Conservation (phyloP, 768 basidiomycete genomes). For the Hortiboletus campestris region DNA sequence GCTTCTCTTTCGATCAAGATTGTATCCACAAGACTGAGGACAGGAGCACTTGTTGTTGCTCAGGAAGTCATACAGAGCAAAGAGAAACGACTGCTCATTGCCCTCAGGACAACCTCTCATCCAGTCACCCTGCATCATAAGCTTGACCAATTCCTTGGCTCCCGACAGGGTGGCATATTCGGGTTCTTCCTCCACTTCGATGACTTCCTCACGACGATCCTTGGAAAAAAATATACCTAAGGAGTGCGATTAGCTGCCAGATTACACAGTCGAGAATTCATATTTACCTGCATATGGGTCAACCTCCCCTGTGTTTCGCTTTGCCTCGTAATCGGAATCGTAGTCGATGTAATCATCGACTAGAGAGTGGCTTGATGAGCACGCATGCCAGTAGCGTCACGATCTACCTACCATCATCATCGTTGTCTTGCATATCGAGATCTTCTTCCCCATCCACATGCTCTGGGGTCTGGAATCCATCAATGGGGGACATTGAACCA, state of each 20-base stretch:
- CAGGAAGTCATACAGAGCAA: slow-evolving; percentile 77
- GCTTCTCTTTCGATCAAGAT: slow-evolving; percentile 57
- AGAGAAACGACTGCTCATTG: slow-evolving; percentile 85
- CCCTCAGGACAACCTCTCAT: slow-evolving; percentile 98
- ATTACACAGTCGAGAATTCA: background rate
- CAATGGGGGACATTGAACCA: background rate
- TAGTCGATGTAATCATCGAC: slow-evolving; percentile 72
- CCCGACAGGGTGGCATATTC: slow-evolving; percentile 47
- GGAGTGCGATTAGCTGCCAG: slow-evolving; percentile 4
- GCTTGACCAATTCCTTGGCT: slow-evolving; percentile 47
- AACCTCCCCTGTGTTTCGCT: slow-evolving; percentile 50
- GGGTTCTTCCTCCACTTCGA: slow-evolving; percentile 84
- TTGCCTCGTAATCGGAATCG: slow-evolving; percentile 72
- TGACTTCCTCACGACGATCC: slow-evolving; percentile 86
- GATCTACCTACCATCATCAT: slow-evolving; percentile 46
- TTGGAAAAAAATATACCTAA: slow-evolving; percentile 93
- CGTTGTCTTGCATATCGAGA: slow-evolving; percentile 45
- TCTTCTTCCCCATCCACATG: slow-evolving; percentile 52
- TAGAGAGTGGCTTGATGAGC: slow-evolving; percentile 19
- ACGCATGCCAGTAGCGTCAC: background rate
- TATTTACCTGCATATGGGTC: slow-evolving; percentile 85
- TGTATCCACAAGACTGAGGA: slow-evolving; percentile 71
- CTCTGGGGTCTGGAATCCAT: slow-evolving; percentile 53
- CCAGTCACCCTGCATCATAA: slow-evolving; percentile 91
- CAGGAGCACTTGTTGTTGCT: slow-evolving; percentile 63